Evolutionary conservation across 371 early-diverging fungal genomes (phyloP).

Genomic region (Mortierella sp.): DNA sequence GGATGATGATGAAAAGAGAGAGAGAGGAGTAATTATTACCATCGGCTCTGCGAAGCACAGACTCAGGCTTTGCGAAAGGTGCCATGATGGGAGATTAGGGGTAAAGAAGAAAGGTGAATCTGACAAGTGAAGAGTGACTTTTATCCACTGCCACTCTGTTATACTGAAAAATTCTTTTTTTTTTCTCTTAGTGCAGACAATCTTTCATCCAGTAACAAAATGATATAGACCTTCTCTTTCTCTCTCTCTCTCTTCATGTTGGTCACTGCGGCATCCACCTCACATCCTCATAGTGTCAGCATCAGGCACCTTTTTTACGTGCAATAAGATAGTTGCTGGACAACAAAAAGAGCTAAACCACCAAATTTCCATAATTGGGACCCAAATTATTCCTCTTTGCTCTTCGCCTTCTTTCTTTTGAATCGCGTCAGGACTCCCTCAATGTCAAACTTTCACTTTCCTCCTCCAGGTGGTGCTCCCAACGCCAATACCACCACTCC

Average conservation of each 20-base stretch:
- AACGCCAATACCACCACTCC: constrained; percentile 47
- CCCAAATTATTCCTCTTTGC: not conserved
- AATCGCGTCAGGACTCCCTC: not conserved
- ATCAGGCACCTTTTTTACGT: too few species aligned
- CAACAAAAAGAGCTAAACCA: too few species aligned
- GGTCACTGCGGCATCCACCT: too few species aligned
- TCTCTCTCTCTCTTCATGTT: too few species aligned
- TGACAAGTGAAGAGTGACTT: too few species aligned
- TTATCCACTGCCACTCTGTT: too few species aligned
- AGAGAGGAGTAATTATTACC: constrained; percentile 28
- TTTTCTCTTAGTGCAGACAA: too few species aligned
- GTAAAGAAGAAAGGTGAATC: not conserved
- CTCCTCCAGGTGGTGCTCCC: constrained; percentile 45
- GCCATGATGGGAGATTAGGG: constrained; percentile 53
- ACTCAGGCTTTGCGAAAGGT: constrained; percentile 57
- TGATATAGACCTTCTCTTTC: too few species aligned
- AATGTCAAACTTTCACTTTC: constrained; percentile 38
- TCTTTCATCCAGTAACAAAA: too few species aligned
- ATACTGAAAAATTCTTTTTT: too few species aligned
- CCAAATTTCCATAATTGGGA: not conserved
- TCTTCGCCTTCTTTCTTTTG: not conserved
- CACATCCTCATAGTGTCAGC: too few species aligned
- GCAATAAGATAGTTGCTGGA: too few species aligned
- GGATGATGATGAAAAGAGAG: constrained; percentile 2
- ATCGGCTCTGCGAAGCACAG: constrained; percentile 59